These are phyloP conservation scores for Ganoderma lingzhi DNA, from an alignment of 1,284 basidiomycete genomes.

Conservation along the genomic window DNA sequence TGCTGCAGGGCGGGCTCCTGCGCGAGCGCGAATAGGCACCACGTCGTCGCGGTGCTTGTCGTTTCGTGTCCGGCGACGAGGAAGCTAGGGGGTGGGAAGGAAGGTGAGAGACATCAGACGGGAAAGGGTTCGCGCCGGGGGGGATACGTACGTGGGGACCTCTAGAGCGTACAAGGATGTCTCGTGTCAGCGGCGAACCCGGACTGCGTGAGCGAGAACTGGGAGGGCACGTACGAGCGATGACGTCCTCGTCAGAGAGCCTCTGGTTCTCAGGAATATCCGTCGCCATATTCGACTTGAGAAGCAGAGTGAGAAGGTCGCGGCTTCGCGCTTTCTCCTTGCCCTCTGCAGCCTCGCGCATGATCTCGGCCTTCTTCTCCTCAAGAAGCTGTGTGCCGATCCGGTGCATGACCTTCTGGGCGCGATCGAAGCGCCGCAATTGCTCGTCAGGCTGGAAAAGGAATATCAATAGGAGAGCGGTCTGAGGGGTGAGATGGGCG, in stretches of 20 bases:
- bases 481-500: not conserved
- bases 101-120: no score
- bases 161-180: conserved; percentile 17
- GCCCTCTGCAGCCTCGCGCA: conserved; percentile 48
- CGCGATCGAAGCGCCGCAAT: conserved; percentile 29
- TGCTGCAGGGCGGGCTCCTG: conserved; percentile 62
- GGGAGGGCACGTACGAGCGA: conserved; percentile 53
- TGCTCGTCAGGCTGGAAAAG: conserved; percentile 44
- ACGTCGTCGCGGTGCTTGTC: conserved; percentile 50
- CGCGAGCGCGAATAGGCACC: conserved; percentile 73
- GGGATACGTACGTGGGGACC: conserved; percentile 24
- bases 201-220: no score
- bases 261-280: conserved; percentile 52
- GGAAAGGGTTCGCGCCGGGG: no score
- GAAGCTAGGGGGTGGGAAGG: conserved; percentile 43
- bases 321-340: conserved; percentile 69
- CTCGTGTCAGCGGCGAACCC: conserved; percentile 26
- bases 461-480: no score
- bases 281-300: conserved; percentile 57
- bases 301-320: conserved; percentile 45
- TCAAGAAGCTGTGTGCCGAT: conserved; percentile 49
- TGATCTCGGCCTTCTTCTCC: conserved; percentile 47
- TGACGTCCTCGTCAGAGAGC: conserved; percentile 62
- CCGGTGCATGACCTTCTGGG: conserved; percentile 42
- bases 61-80: conserved; percentile 83